Percentiles rank a stretch among this genome's conserved stretches.
Conservation (phyloP, 2,329 filamentous ascomycete genomes). For the Ophiostoma perfectum region DNA sequence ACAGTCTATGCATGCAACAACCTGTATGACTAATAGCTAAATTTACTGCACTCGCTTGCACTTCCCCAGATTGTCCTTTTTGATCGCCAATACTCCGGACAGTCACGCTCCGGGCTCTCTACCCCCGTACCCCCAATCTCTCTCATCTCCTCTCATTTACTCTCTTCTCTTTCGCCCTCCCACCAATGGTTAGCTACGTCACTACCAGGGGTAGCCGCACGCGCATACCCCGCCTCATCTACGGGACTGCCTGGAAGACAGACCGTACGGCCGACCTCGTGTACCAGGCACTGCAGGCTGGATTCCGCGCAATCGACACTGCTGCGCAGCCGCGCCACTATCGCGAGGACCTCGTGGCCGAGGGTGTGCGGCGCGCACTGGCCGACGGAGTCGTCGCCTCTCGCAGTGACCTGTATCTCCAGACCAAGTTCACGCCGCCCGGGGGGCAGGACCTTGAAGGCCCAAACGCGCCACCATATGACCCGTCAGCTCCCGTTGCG, state of each 20-base stretch:
- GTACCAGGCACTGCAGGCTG: slow-evolving; percentile 58
- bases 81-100: slow-evolving; percentile 1
- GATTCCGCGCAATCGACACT: slow-evolving; percentile 71
- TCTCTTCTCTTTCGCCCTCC: background rate
- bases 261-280: slow-evolving; percentile 62
- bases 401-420: slow-evolving; percentile 59
- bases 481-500: slow-evolving; percentile 50
- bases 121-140: background rate
- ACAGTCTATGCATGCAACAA: no score
- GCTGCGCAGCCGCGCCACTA: slow-evolving; percentile 76
- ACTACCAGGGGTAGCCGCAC: slow-evolving; percentile 29
- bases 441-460: slow-evolving; percentile 52
- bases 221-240: slow-evolving; percentile 54
- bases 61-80: background rate
- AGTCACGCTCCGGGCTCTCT: background rate
- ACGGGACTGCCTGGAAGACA: slow-evolving; percentile 85
- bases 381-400: slow-evolving; percentile 48
- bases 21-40: background rate
- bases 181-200: slow-evolving; percentile 24
- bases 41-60: background rate
- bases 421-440: slow-evolving; percentile 75
- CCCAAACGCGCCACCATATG: slow-evolving; percentile 54
- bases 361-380: slow-evolving; percentile 59
- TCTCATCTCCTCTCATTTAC: background rate
- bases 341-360: slow-evolving; percentile 63